A percentile compares a stretch with the other conserved stretches of the same genome.
phyloP scores from a whole-genome alignment of 306 rosid species.

The Citrullus mucosospermus region DNA sequence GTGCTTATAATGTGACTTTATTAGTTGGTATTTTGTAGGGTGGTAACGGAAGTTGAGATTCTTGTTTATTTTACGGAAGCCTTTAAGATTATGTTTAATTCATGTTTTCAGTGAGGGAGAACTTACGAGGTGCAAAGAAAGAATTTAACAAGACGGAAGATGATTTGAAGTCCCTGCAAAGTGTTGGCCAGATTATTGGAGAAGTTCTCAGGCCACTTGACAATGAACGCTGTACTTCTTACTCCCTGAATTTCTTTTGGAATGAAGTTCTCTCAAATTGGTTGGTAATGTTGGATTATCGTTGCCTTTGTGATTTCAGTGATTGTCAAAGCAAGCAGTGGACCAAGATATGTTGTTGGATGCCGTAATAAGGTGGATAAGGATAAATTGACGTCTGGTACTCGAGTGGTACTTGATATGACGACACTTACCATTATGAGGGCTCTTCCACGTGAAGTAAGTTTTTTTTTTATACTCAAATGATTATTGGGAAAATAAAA shows the following conservation, averaged over 20 bases:
- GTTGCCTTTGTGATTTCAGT: conserved; percentile 37
- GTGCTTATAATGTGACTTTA: background rate
- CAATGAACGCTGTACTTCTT: conserved; percentile 68
- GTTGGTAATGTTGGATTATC: conserved; percentile 11
- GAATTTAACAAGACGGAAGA: conserved; percentile 93
- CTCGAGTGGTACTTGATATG: conserved; percentile 95
- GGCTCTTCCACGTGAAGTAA: conserved; percentile 95
- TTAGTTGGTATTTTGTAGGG: background rate
- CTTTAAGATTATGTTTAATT: background rate
- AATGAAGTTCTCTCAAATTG: background rate
- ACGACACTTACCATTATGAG: conserved; percentile 91
- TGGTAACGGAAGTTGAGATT: background rate
- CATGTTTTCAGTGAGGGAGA: conserved; percentile 61
- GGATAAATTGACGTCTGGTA: conserved; percentile 82
- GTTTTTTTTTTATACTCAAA: conserved; percentile 10
- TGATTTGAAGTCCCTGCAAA: conserved; percentile 98
- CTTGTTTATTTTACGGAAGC: background rate
- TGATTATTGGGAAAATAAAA: conserved; percentile 1
- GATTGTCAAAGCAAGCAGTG: conserved; percentile 98
- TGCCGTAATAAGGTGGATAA: conserved; percentile 92
- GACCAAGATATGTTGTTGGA: conserved; percentile 93
- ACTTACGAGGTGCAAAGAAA: conserved; percentile 58
- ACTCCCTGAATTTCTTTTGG: background rate
- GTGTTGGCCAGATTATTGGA: conserved; percentile 92
- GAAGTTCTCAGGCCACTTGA: conserved; percentile 98